Conservation (phyloP, 129 eudicot species). For the Lactuca saligna region DNA sequence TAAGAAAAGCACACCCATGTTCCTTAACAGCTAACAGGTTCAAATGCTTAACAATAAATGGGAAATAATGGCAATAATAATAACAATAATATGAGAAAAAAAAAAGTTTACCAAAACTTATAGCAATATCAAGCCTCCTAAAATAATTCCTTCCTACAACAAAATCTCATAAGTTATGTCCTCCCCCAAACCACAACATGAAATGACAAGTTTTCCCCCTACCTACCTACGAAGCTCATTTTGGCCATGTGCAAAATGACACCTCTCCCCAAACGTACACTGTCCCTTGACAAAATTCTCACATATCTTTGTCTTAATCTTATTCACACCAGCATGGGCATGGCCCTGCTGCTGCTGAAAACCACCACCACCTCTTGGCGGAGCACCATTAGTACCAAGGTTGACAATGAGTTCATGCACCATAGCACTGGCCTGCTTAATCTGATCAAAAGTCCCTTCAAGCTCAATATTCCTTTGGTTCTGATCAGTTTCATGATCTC, state of each 20-base stretch:
- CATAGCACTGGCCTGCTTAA: slow-evolving; percentile 70
- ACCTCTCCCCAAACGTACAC: slow-evolving; percentile 68
- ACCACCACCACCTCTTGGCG: slow-evolving; percentile 28
- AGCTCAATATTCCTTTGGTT: slow-evolving; percentile 65
- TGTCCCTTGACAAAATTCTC: slow-evolving; percentile 60
- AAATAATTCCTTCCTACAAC: slow-evolving; percentile 25
- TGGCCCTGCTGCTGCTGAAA: slow-evolving; percentile 29
- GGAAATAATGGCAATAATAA: background rate
- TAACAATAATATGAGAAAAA: background rate
- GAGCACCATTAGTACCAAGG: slow-evolving; percentile 32
- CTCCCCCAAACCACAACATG: background rate
- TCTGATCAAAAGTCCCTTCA: slow-evolving; percentile 76
- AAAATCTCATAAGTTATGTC: slow-evolving; percentile 25
- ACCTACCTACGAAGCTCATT: slow-evolving; percentile 50
- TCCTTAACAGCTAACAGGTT: no score
- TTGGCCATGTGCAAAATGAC: slow-evolving; percentile 74
- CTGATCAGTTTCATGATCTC: slow-evolving; percentile 63
- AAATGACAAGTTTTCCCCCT: slow-evolving; percentile 10
- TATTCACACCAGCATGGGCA: slow-evolving; percentile 29
- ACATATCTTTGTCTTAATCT: slow-evolving; percentile 61
- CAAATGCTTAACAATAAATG: no score
- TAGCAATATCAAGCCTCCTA: slow-evolving; percentile 21
- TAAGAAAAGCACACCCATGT: no score
- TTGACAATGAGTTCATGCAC: slow-evolving; percentile 64
- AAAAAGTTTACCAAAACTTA: slow-evolving; percentile 23